A percentile compares a stretch with the other conserved stretches of the same genome.
Evolutionary conservation across 805 yeast genomes (phyloP).

Genomic region (Saccharomycopsis olivae): DNA sequence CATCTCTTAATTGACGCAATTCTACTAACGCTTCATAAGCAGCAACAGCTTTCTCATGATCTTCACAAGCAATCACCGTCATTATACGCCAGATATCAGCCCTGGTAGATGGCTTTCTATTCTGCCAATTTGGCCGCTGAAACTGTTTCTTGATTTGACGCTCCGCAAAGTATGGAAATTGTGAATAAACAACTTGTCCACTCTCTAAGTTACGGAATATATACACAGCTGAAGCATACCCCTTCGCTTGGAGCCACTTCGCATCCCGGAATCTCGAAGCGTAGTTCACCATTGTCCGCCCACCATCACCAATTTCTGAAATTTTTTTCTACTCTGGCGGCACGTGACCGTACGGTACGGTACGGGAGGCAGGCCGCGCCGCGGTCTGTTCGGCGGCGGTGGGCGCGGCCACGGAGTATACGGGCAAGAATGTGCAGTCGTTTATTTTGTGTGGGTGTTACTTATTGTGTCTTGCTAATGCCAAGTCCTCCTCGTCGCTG

Average conservation of each 20-base stretch:
- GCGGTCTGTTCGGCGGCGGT: too few relatives aligned
- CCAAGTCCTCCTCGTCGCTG: constrained; percentile 3
- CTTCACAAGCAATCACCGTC: constrained; percentile 66
- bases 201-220: constrained; percentile 76
- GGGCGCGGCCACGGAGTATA: too few relatives aligned
- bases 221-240: constrained; percentile 74
- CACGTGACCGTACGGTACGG: too few relatives aligned
- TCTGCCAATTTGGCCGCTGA: constrained; percentile 81
- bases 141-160: constrained; percentile 43
- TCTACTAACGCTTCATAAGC: constrained; percentile 68
- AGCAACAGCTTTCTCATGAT: constrained; percentile 53
- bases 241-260: constrained; percentile 45
- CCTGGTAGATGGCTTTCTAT: constrained; percentile 68
- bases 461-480: background rate
- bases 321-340: too few relatives aligned
- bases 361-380: too few relatives aligned
- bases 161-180: constrained; percentile 51
- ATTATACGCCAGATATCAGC: constrained; percentile 84
- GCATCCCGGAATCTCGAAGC: constrained; percentile 41
- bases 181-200: constrained; percentile 86
- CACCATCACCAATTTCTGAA: too few relatives aligned
- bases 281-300: constrained; percentile 12
- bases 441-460: background rate
- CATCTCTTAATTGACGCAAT: constrained; percentile 65
- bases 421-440: background rate